Percentiles rank a stretch among this genome's conserved stretches.
These are phyloP conservation scores for Microdochium paspali DNA, from an alignment of 2,329 filamentous ascomycete genomes.

Conservation along the genomic window DNA sequence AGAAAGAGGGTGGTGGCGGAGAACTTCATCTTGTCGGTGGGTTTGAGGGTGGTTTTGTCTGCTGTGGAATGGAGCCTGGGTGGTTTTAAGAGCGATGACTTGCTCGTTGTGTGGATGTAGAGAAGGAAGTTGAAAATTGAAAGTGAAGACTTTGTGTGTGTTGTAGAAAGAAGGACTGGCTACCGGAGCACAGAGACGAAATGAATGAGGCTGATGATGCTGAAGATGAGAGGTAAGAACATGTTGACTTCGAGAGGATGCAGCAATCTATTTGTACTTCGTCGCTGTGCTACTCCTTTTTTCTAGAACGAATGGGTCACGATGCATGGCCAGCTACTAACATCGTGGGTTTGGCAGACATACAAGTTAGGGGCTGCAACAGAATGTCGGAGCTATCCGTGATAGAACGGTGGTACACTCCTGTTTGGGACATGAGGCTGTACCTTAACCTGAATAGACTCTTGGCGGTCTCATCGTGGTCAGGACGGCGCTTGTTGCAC, in stretches of 20 bases:
- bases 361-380: not conserved
- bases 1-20: constrained; percentile 1
- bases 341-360: too few species aligned
- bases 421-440: too few species aligned
- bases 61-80: not conserved
- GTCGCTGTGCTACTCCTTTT: too few species aligned
- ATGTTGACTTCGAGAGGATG: not conserved
- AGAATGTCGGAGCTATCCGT: not conserved
- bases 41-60: too few species aligned
- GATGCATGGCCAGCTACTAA: too few species aligned
- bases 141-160: not conserved
- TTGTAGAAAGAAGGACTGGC: constrained; percentile 2
- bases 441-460: too few species aligned
- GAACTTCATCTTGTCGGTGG: constrained; percentile 2
- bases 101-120: not conserved
- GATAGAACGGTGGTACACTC: not conserved
- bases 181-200: constrained; percentile 1
- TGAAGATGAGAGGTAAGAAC: not conserved
- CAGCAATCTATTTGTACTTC: not conserved
- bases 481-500: too few species aligned
- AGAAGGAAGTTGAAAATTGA: not conserved
- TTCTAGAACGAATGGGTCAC: too few species aligned
- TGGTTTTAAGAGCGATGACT: too few species aligned
- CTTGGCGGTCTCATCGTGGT: too few species aligned
- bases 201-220: constrained; percentile 1